Conservation (phyloP, 768 basidiomycete genomes). For the Arthromyces matolae region DNA sequence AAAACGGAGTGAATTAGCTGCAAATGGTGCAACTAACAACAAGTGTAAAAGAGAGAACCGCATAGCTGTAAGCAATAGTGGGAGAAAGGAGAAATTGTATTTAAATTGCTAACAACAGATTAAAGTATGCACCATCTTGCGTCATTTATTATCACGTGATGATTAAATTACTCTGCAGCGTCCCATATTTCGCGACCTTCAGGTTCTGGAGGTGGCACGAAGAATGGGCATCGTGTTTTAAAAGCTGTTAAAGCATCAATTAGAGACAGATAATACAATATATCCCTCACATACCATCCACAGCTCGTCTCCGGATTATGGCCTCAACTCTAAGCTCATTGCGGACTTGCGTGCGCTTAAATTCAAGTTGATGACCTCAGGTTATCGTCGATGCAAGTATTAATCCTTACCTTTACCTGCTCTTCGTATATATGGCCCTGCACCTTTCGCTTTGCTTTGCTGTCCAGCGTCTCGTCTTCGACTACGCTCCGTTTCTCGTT, state of each 20-base stretch:
- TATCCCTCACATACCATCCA: constrained; percentile 54
- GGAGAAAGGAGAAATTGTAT: neutral
- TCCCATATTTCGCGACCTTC: constrained; percentile 61
- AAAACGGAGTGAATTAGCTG: constrained; percentile 4
- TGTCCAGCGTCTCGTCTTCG: constrained; percentile 40
- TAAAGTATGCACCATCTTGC: too few species aligned
- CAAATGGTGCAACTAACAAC: neutral
- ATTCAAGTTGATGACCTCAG: constrained; percentile 8
- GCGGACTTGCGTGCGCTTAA: constrained; percentile 69
- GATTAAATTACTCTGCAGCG: constrained; percentile 20
- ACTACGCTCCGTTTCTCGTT: constrained; percentile 49
- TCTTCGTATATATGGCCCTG: constrained; percentile 60
- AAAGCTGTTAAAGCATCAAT: constrained; percentile 58
- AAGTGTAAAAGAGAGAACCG: constrained; percentile 6
- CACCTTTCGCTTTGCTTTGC: constrained; percentile 42
- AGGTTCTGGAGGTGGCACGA: constrained; percentile 60
- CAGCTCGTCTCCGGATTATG: constrained; percentile 65
- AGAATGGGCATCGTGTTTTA: constrained; percentile 74
- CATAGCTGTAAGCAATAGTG: constrained; percentile 6
- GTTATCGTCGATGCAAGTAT: too few species aligned
- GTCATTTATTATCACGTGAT: constrained; percentile 11
- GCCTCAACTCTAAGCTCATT: constrained; percentile 71
- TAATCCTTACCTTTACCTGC: constrained; percentile 70
- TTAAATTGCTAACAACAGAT: constrained; percentile 4
- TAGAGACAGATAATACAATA: too few species aligned